These are phyloP conservation scores for Sugiyamaella japonica DNA, from an alignment of 1,139 yeast species.

Conservation along the genomic window DNA sequence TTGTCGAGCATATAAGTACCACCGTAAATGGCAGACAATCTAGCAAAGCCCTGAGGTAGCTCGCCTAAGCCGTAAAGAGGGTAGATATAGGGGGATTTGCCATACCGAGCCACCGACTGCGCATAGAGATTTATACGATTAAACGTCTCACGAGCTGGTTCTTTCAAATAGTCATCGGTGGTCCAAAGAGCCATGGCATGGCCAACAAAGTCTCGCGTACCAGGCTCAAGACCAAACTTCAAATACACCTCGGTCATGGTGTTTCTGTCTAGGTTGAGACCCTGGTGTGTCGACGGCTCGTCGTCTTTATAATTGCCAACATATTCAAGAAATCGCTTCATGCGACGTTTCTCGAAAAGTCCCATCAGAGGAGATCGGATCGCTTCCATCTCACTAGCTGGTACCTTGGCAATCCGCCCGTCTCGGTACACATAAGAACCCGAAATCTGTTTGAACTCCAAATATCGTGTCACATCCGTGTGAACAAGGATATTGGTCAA, in stretches of 20 bases:
- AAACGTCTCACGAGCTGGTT: constrained; percentile 91
- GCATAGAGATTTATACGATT: constrained; percentile 84
- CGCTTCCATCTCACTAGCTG: constrained; percentile 90
- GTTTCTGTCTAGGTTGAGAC: constrained; percentile 74
- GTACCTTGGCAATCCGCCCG: constrained; percentile 93
- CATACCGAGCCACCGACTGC: constrained; percentile 90
- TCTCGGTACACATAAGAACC: constrained; percentile 93
- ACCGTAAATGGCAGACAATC: constrained; percentile 95
- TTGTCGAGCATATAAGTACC: constrained; percentile 98
- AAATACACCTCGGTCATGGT: constrained; percentile 91
- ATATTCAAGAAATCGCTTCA: constrained; percentile 87
- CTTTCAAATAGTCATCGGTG: constrained; percentile 82
- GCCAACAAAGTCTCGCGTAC: constrained; percentile 95
- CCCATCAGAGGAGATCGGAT: constrained; percentile 92
- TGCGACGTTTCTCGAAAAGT: constrained; percentile 90
- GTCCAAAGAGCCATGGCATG: constrained; percentile 99
- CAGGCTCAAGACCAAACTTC: constrained; percentile 87
- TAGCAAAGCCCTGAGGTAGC: constrained; percentile 96
- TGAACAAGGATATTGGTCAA: constrained; percentile 92
- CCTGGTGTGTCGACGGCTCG: constrained; percentile 78
- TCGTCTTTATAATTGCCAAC: constrained; percentile 82
- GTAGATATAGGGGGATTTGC: constrained; percentile 93
- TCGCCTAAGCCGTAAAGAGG: constrained; percentile 98
- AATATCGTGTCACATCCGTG: constrained; percentile 92
- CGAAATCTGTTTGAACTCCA: constrained; percentile 92